Base-by-base conservation (phyloP, 2,329 filamentous ascomycete species). In the Paracorniculantispora psalliotae region DNA sequence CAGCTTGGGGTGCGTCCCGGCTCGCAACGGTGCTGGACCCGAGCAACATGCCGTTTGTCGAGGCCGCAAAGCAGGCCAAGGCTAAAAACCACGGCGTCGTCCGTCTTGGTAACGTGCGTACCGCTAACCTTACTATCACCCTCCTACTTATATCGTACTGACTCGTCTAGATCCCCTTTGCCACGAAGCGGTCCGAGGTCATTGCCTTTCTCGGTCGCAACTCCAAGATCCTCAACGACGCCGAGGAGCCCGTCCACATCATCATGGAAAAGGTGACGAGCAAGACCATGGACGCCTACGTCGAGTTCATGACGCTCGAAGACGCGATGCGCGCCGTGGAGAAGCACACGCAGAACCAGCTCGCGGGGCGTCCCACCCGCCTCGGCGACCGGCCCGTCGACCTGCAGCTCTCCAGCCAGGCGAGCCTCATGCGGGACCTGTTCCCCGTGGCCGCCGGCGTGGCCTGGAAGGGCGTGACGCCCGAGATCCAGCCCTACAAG, bases 241-340 rank as follows among this genome's bases (percentile, higher is more conserved):
- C 66, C 2, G 75, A 81, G 6, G 83, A 85, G 64, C 79, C 81
- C 0, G 74, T 87, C 8, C 84, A 86, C 61, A 85, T 86, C 63
- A 83, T 86, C 64, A 86, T 86, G 83, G 84, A 86, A 57, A 78
- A 82, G n/a, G 75, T 79, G 23, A 82, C 81, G 3, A 79, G 79
- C 66, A 86, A 86, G 76, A 86, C 84, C 0, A 79, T 83, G 69
- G 83, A 86, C 61, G 81, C 79, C 4, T 87, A 80, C 61, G 78
- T 85, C 44, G 84, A 86, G 69, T 85, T 86, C 60, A 66, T 76
- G 23, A 78, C 71, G 26, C 71, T 80, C 4, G 69, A 78, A 6
- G 82, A 84, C 59, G 84, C 85, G 4, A 72, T 81, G 58, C 76
- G 74, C 51, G 78, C 80, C 2, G 80, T 86, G 0, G 75, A 80